These are phyloP conservation scores for Pancytospora epiphaga DNA, from an alignment of 371 early-diverging fungal genomes.

Conservation along the genomic window DNA sequence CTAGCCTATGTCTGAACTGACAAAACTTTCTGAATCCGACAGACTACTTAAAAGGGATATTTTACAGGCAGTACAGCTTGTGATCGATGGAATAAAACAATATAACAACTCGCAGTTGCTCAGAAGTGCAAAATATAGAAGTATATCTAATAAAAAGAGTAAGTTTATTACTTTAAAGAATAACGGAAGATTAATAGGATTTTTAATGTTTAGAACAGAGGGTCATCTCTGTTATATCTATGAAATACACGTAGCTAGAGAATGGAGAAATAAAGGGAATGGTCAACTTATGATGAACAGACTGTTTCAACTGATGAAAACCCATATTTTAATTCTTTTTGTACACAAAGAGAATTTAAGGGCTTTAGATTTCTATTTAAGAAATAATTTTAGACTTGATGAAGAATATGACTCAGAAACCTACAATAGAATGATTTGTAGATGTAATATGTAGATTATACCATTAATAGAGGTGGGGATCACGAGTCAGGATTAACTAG, in stretches of 20 bases:
- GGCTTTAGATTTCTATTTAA: neutral
- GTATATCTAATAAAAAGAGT: neutral
- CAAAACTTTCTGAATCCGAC: no score
- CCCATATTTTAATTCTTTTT: neutral
- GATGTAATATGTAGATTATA: no score
- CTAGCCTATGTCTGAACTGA: no score
- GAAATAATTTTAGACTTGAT: neutral
- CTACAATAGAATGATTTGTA: neutral
- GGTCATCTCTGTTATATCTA: neutral
- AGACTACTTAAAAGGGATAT: neutral
- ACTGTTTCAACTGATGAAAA: neutral
- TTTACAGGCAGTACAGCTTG: neutral
- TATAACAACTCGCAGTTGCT: neutral
- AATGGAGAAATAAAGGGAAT: neutral
- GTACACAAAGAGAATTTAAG: neutral
- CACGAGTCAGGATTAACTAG: no score
- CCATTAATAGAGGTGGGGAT: no score
- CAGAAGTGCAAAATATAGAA: neutral
- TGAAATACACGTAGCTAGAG: conserved; percentile 8
- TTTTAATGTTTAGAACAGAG: conserved; percentile 2
- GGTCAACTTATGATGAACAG: neutral
- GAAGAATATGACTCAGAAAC: neutral
- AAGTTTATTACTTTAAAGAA: neutral
- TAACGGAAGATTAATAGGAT: neutral
- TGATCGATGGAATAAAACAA: neutral